Conservation (phyloP, 1,284 basidiomycete species). For the Fomitopsis betulina region DNA sequence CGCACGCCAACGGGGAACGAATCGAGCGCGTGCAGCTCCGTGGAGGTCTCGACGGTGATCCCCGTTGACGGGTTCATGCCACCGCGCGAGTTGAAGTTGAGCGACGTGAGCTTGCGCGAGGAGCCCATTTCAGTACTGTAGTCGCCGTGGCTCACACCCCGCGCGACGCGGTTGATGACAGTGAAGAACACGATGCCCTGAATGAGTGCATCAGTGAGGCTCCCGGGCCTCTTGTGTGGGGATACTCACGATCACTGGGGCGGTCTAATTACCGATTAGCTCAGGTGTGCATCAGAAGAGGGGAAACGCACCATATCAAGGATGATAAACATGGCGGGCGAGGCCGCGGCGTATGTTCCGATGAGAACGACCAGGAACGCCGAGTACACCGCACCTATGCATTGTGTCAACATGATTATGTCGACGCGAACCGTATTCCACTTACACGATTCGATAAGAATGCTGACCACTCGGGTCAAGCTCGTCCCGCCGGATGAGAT, state of each 20-base stretch:
- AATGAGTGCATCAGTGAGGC: no score
- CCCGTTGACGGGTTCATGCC: no score
- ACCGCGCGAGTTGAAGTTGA: no score
- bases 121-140: no score
- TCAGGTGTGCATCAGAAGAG: not conserved
- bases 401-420: not conserved
- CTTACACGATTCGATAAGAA: not conserved
- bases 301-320: not conserved
- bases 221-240: no score
- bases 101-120: no score
- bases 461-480: not conserved
- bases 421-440: not conserved
- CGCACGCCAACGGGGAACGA: no score
- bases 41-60: no score
- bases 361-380: not conserved
- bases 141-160: not conserved
- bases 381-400: not conserved
- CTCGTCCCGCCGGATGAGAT: not conserved
- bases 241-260: not conserved
- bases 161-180: not conserved
- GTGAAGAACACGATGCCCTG: not conserved
- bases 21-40: no score
- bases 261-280: not conserved
- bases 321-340: slow-evolving; percentile 1
- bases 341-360: not conserved